Percentiles rank a stretch among this genome's conserved stretches.
Evolutionary conservation across 1,284 basidiomycete species (phyloP).

Genomic region (Ganoderma resinaceum): DNA sequence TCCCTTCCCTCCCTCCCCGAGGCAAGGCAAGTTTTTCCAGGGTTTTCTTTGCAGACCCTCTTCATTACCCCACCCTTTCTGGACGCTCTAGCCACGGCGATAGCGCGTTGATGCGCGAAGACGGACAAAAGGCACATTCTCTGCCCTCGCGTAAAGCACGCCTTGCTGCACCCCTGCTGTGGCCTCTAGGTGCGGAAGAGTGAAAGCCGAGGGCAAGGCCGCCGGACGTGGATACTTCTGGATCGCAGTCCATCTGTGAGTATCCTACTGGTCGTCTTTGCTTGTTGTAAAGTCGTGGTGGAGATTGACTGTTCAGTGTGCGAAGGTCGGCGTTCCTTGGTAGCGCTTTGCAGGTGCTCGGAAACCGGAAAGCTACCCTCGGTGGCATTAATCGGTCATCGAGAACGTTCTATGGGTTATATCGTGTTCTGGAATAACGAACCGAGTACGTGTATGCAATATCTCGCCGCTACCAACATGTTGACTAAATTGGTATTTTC

Average conservation of each 20-base stretch:
- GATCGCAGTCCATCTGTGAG: background rate
- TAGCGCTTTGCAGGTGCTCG: background rate
- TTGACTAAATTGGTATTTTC: too few relatives aligned
- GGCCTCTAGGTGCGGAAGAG: background rate
- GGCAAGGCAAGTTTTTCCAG: too few relatives aligned
- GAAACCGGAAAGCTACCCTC: too few relatives aligned
- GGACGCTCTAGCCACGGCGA: background rate
- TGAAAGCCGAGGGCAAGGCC: background rate
- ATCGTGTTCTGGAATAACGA: too few relatives aligned
- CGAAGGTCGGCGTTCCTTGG: background rate
- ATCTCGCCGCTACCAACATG: too few relatives aligned
- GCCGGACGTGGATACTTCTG: background rate
- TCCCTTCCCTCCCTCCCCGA: background rate
- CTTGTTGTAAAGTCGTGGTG: background rate
- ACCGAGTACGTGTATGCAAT: too few relatives aligned
- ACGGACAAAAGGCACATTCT: background rate
- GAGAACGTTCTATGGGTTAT: too few relatives aligned
- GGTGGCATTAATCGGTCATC: too few relatives aligned
- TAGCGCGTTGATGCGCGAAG: background rate
- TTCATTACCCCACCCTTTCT: background rate
- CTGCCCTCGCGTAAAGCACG: background rate
- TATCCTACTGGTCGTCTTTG: background rate
- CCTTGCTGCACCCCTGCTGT: background rate
- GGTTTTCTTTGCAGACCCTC: background rate
- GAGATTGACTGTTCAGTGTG: background rate